Evolutionary conservation across 176 grass and related monocot species (phyloP).

Genomic region (Secale cereale): DNA sequence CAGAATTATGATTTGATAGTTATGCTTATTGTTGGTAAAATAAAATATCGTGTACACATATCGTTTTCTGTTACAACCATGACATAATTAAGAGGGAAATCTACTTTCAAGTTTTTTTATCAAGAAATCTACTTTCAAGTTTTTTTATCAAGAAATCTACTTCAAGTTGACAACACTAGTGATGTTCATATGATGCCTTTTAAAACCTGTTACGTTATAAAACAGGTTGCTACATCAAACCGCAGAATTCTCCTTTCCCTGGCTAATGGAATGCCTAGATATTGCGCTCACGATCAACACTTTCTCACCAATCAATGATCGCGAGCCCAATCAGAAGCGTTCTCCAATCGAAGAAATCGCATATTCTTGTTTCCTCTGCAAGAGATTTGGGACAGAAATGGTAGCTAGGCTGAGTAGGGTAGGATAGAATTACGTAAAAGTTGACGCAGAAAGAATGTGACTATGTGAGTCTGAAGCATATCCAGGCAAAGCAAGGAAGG

Average conservation of each 20-base stretch:
- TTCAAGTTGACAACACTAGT: neutral
- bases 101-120: neutral
- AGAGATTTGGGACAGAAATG: neutral
- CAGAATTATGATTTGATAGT: no score
- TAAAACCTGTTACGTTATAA: neutral
- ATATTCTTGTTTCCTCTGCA: neutral
- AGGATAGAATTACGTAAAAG: neutral
- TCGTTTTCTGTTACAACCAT: neutral
- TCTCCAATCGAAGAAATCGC: neutral
- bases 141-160: neutral
- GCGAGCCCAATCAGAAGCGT: neutral
- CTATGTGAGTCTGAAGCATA: neutral
- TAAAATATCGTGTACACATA: no score
- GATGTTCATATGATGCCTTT: neutral
- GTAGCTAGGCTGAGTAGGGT: neutral
- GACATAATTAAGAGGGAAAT: neutral
- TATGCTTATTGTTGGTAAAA: neutral
- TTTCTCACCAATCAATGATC: conserved; percentile 28
- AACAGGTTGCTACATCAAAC: conserved; percentile 8
- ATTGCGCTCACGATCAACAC: conserved; percentile 23
- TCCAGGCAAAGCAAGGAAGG: neutral
- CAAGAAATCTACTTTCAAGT: neutral
- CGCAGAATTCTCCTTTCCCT: neutral
- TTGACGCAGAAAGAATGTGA: neutral
- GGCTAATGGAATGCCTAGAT: neutral